Evolutionary conservation across 257 asterid species (phyloP).

Genomic region (Ophiorrhiza pumila): DNA sequence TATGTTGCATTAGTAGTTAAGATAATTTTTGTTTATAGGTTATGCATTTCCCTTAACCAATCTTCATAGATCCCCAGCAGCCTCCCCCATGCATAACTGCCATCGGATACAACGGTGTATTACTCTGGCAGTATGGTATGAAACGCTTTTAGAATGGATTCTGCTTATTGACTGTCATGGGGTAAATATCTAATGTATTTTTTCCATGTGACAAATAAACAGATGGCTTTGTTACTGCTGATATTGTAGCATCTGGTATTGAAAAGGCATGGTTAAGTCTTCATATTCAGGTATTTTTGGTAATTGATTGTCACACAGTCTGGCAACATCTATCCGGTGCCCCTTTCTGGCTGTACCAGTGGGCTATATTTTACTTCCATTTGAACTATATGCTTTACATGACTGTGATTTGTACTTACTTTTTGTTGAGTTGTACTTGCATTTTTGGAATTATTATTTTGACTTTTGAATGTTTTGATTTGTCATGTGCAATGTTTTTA

Average conservation of each 20-base stretch:
- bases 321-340: background rate
- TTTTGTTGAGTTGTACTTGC: background rate
- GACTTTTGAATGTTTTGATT: background rate
- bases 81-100: constrained; percentile 80
- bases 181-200: background rate
- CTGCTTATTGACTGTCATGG: background rate
- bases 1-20: background rate
- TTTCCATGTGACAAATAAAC: constrained; percentile 6
- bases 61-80: constrained; percentile 65
- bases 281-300: constrained; percentile 72
- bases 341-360: background rate
- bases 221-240: constrained; percentile 77
- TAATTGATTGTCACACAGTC: background rate
- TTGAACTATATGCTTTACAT: background rate
- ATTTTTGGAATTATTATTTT: background rate
- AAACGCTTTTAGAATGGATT: background rate
- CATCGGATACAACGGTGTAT: constrained; percentile 77
- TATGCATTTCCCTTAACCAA: constrained; percentile 42
- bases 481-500: background rate
- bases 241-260: constrained; percentile 64
- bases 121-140: constrained; percentile 77
- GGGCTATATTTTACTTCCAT: background rate
- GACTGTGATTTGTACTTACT: background rate
- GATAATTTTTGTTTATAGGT: background rate
- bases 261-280: constrained; percentile 92